Base-by-base conservation (phyloP, 208 protist species). In the Acanthamoeba polyphaga region DNA sequence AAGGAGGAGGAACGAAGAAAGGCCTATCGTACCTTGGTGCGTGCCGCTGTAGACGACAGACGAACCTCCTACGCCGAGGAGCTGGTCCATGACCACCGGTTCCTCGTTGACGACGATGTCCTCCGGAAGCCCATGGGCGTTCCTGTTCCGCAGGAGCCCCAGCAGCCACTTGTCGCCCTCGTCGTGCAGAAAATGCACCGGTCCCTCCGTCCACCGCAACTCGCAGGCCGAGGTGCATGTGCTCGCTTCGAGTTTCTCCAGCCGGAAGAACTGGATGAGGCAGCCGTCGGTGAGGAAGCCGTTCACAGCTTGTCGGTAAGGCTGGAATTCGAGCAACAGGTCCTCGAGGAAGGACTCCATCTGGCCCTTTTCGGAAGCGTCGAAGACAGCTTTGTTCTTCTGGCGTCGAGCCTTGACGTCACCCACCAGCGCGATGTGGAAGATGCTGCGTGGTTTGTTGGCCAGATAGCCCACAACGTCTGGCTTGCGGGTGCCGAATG, bases 201-300 rank as follows among this genome's bases (percentile, higher is more conserved):
- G 80, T 29, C 46, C 38, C 27, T 88, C 80, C 12, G 80, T 88
- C 80, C 80, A 88, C 80, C 7, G 9, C 43, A 51, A 27, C 70
- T 60, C 49, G 34, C 22, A 10, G 27, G n/a, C 10, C 19, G 12
- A 24, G 2, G 15, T 7, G n/a, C n/a, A 38, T 38, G 34, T 38
- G 34, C 34, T 38, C 34, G 49, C 49, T 51, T 51, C 49, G 9
- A 88, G 46, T 3, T n/a, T 88, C 80, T 32, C 29, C 8, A 88
- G 80, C 1, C 46, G 80, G 49, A 88, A 88, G 49, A 88, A 88
- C 80, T 88, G 80, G 80, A 88, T 88, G 27, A 88, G 80, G 38
- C 49, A 88, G 80, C 80, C 80, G 3, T 88, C 80, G 29, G 80
- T 88, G 53, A 88, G 80, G 80, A 88, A 88, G 4, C 80, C 80